Evolutionary conservation across 2,329 filamentous ascomycete species (phyloP).

Genomic region (Alternaria brassicae): DNA sequence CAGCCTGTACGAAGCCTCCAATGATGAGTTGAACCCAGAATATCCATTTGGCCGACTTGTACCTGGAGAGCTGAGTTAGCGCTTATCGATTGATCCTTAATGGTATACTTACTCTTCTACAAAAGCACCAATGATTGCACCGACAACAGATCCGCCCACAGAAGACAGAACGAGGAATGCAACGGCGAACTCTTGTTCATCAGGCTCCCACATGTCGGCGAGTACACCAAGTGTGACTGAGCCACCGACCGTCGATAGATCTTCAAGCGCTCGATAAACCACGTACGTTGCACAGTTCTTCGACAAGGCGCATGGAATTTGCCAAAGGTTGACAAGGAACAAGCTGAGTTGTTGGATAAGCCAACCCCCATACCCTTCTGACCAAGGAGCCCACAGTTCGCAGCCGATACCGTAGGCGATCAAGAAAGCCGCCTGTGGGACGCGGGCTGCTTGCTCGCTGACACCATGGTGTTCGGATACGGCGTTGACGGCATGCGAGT

Average conservation of each 20-base stretch:
- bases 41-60: conserved; percentile 52
- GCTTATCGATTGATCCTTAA: no score
- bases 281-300: conserved; percentile 55
- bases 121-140: conserved; percentile 63
- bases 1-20: conserved; percentile 69
- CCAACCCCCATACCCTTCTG: conserved; percentile 62
- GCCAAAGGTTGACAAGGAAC: conserved; percentile 63
- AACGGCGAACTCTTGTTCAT: conserved; percentile 65
- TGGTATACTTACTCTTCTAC: conserved; percentile 52
- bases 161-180: conserved; percentile 66
- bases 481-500: conserved; percentile 56
- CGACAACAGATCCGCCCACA: conserved; percentile 62
- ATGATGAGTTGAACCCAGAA: conserved; percentile 88
- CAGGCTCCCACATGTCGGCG: conserved; percentile 66
- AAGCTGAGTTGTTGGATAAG: conserved; percentile 60
- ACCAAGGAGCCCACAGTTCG: conserved; percentile 63
- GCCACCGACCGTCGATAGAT: conserved; percentile 68
- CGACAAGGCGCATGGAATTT: conserved; percentile 55
- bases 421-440: conserved; percentile 59
- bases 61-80: neutral
- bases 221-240: conserved; percentile 70
- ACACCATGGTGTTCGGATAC: conserved; percentile 57
- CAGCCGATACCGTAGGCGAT: conserved; percentile 59
- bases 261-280: conserved; percentile 58
- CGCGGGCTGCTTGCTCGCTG: conserved; percentile 56